Evolutionary conservation across 441 rosid species (phyloP), one percentile per base, ranked within the genome.

Genomic region (Gossypium aridum): DNA sequence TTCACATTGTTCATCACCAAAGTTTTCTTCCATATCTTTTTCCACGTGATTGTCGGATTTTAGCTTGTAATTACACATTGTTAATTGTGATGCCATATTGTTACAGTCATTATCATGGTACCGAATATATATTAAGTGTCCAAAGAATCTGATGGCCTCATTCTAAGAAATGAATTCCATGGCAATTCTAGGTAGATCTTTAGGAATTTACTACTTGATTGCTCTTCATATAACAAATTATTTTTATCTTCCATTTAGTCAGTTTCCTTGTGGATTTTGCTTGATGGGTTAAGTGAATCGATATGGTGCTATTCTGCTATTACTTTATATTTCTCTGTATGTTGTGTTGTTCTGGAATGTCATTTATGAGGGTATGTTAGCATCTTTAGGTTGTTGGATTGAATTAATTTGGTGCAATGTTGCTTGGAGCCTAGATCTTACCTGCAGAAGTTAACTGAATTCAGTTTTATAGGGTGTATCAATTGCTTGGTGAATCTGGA

Each of bases 401-500:
- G 26, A 31, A 10, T 55, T 26, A 16, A 43, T 4, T 7, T 16
- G 47, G 26, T 26, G 43, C 73, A 17, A 12, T 39, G 56, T 72
- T 45, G 69, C 49, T 56, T 77, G 57, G 67, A 2, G 70, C 43
- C 54, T 65, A 19, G 22, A 49, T 59, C 49, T 77, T 77, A 22
- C 28, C 17, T 37, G 63, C 20, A 10, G 12, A 39, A 34, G 16
- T 67, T 67, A 54, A 55, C 68, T 64, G 66, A 71, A 31, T 31
- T 61, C 16, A 60, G 28, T 26, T 25, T 75, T 79, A 70, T 88
- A 91, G 97, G 86, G 98, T 91, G 9, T 94, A 87, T 84, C 95
- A 87, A 74, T 80, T 92, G 79, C 89, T 95, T 51, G 97, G 98
- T 79, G 97, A 95, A 85, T 73, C 91, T 0, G 97, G 98, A 61